Base-by-base conservation (phyloP, 2,329 filamentous ascomycete genomes). In the Exophiala sideris region DNA sequence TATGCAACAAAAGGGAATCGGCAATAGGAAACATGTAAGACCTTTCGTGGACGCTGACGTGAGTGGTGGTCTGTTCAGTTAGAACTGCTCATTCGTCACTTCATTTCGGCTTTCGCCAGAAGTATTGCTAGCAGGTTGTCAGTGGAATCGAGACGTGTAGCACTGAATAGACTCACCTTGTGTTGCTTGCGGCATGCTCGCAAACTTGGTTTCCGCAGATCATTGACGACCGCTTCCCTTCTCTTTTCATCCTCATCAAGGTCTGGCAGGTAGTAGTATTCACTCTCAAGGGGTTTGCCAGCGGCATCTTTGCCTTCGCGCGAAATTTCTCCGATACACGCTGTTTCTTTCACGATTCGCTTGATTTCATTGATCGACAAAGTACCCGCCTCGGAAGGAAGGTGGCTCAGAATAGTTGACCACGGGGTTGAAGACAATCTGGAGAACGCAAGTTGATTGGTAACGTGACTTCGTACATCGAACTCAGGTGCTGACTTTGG, bases 221-320 rank as follows among this genome's bases (percentile, higher is more conserved):
- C 89, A 62, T 91, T 86, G 1, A 91, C 89, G 11, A 96, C 90
- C 18, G 91, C 88, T 50, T 89, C 82, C 48, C 88, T 83, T 56
- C 92, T 83, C 67, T 87, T 83, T 59, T 85, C 81, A 67, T 97
- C 91, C 2, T 80, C 77, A 68, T 99, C 94, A 66, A 84, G 80
- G 70, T 97, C 92, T 0, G 91, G 88, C 6, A 96, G 79, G 67
- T 99, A 99, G 73, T 97, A 97, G 70, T 95, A 97, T 71, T 99
- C 91, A 76, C 89, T 95, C 77, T 99, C 92, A 1, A 99, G 81
- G 5, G 86, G 76, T 75, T 96, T 94, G 62, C 94, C 94, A 0
- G 94, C 92, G 4, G 94, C 94, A 68, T 99, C 94, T 71, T 97
- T 99, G 67, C 94, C 94, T 69, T 92, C 86, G 36, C 94, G 86